Evolutionary conservation across 805 yeast genomes (phyloP).

Genomic region (Yamadazyma takamatsuzukensis): DNA sequence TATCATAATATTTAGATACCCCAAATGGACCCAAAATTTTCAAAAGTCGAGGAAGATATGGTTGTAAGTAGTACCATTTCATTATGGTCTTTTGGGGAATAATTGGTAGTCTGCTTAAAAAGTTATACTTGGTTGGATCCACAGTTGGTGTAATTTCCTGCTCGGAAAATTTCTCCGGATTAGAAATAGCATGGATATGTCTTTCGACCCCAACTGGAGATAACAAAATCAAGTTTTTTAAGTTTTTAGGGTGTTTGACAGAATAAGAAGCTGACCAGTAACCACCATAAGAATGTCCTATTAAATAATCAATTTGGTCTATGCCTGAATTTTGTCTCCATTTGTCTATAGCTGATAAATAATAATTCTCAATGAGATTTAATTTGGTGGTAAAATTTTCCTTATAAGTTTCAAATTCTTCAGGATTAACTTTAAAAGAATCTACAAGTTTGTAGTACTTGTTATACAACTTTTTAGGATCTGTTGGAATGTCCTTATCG

Average conservation of each 20-base stretch:
- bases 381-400: slow-evolving; percentile 36
- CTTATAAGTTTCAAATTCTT: slow-evolving; percentile 27
- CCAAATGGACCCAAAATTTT: slow-evolving; percentile 44
- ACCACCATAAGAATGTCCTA: slow-evolving; percentile 82
- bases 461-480: slow-evolving; percentile 26
- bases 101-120: slow-evolving; percentile 46
- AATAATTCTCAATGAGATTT: slow-evolving; percentile 49
- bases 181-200: slow-evolving; percentile 55
- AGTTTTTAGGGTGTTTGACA: slow-evolving; percentile 50
- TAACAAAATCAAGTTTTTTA: slow-evolving; percentile 54
- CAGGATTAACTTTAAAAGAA: slow-evolving; percentile 24
- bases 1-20: slow-evolving; percentile 28
- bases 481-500: slow-evolving; percentile 25
- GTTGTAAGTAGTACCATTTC: slow-evolving; percentile 38
- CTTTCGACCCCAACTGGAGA: slow-evolving; percentile 82
- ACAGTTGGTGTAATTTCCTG: slow-evolving; percentile 28
- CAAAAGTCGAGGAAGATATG: slow-evolving; percentile 46
- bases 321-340: slow-evolving; percentile 57
- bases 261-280: slow-evolving; percentile 66
- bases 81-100: slow-evolving; percentile 25
- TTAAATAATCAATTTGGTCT: slow-evolving; percentile 51
- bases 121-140: slow-evolving; percentile 42
- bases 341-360: slow-evolving; percentile 54
- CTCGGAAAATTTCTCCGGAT: slow-evolving; percentile 20
- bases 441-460: slow-evolving; percentile 39